Conservation (phyloP, 73 alveolate genomes). For the Urostyla sp. region DNA sequence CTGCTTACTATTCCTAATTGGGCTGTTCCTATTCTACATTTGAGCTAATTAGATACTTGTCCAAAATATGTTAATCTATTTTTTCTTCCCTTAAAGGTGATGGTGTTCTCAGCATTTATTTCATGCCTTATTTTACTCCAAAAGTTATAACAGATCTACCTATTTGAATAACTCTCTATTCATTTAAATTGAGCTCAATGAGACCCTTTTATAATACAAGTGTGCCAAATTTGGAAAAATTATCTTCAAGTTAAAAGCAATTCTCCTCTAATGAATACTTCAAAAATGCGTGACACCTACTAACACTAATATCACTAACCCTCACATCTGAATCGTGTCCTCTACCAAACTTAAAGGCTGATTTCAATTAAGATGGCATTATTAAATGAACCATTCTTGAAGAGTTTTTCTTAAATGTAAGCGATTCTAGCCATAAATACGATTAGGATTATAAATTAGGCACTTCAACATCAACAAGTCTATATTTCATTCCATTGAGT, state of each 20-base stretch:
- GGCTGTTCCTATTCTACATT: constrained; percentile 19
- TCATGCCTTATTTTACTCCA: constrained; percentile 50
- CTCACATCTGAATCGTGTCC: constrained; percentile 61
- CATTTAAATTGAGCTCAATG: constrained; percentile 43
- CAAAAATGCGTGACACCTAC: constrained; percentile 52
- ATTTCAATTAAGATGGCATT: constrained; percentile 8
- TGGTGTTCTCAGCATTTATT: constrained; percentile 2
- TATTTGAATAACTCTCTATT: constrained; percentile 62
- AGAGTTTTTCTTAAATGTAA: constrained; percentile 68
- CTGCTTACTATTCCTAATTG: neutral
- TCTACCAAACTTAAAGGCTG: constrained; percentile 36
- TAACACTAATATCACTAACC: constrained; percentile 52
- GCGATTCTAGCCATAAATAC: constrained; percentile 60
- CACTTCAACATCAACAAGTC: constrained; percentile 61
- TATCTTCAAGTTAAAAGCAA: constrained; percentile 75
- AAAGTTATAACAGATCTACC: constrained; percentile 74
- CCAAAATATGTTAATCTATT: neutral
- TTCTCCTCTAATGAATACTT: constrained; percentile 34
- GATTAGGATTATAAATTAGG: constrained; percentile 48
- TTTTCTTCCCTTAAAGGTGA: constrained; percentile 10
- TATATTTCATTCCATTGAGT: constrained; percentile 42
- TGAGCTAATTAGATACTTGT: neutral
- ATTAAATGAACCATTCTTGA: constrained; percentile 68
- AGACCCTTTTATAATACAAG: constrained; percentile 66
- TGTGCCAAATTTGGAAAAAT: constrained; percentile 85